A percentile compares a stretch with the other conserved stretches of the same genome.
phyloP scores from a whole-genome alignment of 495 filamentous ascomycete genomes.

The Pyronema domesticum region DNA sequence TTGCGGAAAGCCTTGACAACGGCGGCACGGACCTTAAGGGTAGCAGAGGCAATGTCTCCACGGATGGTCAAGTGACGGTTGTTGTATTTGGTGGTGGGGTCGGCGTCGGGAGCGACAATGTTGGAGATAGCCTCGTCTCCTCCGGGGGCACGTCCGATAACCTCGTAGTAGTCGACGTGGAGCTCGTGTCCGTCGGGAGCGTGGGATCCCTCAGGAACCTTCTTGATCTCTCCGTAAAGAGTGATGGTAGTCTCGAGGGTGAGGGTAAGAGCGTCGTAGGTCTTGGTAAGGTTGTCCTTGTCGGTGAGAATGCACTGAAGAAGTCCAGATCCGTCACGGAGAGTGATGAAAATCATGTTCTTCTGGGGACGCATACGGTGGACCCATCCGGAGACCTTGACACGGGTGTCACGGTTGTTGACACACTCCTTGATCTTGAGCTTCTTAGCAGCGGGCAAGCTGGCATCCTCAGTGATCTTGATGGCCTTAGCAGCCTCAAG shows the following conservation, averaged over 20 bases:
- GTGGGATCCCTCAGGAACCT: slow-evolving; percentile 57
- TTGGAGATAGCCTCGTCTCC: slow-evolving; percentile 91
- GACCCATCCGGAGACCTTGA: slow-evolving; percentile 70
- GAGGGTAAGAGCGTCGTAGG: slow-evolving; percentile 77
- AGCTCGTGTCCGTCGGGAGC: slow-evolving; percentile 82
- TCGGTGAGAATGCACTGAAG: slow-evolving; percentile 70
- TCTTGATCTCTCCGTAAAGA: slow-evolving; percentile 73
- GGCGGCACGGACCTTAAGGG: slow-evolving; percentile 81
- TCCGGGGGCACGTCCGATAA: slow-evolving; percentile 68
- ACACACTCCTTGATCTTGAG: slow-evolving; percentile 56
- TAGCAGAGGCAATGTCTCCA: slow-evolving; percentile 66
- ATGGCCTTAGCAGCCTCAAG: slow-evolving; percentile 67
- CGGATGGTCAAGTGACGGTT: slow-evolving; percentile 82
- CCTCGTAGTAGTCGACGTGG: slow-evolving; percentile 81
- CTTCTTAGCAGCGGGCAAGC: slow-evolving; percentile 58
- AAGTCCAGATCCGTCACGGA: slow-evolving; percentile 76
- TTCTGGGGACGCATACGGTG: slow-evolving; percentile 75
- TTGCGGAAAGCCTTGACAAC: slow-evolving; percentile 69
- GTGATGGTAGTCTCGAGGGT: slow-evolving; percentile 78
- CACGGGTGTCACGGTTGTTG: slow-evolving; percentile 49
- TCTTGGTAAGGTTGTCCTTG: slow-evolving; percentile 60
- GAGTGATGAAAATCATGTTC: slow-evolving; percentile 68
- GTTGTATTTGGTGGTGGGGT: slow-evolving; percentile 66
- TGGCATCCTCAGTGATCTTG: slow-evolving; percentile 57
- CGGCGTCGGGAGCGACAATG: slow-evolving; percentile 62